Evolutionary conservation across 1,284 basidiomycete species (phyloP).

Genomic region (Athelia sp.): DNA sequence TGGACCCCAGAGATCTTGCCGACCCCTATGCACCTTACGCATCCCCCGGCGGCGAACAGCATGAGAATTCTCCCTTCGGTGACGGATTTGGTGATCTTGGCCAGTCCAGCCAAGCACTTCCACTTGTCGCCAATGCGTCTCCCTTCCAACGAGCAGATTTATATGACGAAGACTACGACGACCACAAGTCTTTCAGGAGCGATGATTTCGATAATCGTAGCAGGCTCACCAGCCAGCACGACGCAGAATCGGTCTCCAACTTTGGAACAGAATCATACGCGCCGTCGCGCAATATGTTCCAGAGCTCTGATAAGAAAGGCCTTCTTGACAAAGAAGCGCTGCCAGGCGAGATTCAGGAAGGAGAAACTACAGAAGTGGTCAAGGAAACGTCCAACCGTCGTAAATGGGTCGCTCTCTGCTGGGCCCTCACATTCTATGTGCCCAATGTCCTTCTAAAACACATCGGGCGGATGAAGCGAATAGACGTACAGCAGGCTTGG

Average conservation of each 20-base stretch:
- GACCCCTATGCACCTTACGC: constrained; percentile 78
- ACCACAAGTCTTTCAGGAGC: constrained; percentile 68
- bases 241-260: constrained; percentile 68
- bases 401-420: constrained; percentile 86
- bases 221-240: constrained; percentile 67
- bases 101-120: constrained; percentile 54
- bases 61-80: no score
- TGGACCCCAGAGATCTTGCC: constrained; percentile 58
- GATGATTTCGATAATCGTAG: constrained; percentile 76
- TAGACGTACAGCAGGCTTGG: constrained; percentile 95
- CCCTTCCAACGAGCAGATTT: constrained; percentile 67
- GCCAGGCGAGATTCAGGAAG: constrained; percentile 75
- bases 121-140: constrained; percentile 76
- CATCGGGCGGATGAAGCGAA: constrained; percentile 87
- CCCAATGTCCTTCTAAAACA: constrained; percentile 70
- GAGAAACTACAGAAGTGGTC: constrained; percentile 84
- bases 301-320: constrained; percentile 70
- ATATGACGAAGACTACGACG: constrained; percentile 78
- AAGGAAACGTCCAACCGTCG: constrained; percentile 77
- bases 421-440: constrained; percentile 91
- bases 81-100: constrained; percentile 13
- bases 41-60: no score
- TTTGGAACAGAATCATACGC: constrained; percentile 89
- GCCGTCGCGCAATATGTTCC: constrained; percentile 94
- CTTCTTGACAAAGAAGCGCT: constrained; percentile 76